Base-by-base conservation (phyloP, 2,329 filamentous ascomycete species). In the Lasiodiplodia sp. region DNA sequence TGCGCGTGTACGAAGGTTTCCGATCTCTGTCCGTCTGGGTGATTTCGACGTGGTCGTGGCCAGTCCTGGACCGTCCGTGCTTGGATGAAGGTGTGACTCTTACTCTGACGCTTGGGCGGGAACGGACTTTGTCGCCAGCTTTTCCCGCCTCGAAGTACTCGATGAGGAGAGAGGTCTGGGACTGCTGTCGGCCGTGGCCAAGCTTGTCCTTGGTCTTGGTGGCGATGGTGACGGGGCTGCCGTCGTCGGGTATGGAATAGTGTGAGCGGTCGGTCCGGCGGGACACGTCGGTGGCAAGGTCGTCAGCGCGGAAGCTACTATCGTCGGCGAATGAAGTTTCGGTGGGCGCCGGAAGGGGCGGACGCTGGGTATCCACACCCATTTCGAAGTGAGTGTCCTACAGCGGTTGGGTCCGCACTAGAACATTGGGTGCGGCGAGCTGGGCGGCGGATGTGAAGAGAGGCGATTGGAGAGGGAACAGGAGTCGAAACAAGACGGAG, bases 121-220 rank as follows among this genome's bases (percentile, higher is more conserved):
- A 90, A 73, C 89, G 87, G 40, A 84, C 82, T 75, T 82, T 85
- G 75, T 81, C 84, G 74, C 85, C 85, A 68, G 87, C 82, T 79
- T 92, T 94, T 71, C 90, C 89, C 73, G 89, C 92, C 82, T 97
- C 94, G 76, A 96, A 97, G 81, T 97, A 97, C 82, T 97, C 94
- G 75, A 97, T 97, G 75, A 97, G 85, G 72, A 97, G 86, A 68
- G 93, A 96, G 47, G 94, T 97, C 82, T 97, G 94, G 56, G 93
- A 97, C 74, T 87, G 80, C 76, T 81, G 77, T 78, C 80, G 85
- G 80, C 84, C 84, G 69, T 87, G 81, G 79, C 79, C 72, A 82
- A 86, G 70, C 78, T 88, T 90, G 74, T 81, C 89, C 87, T 80
- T 92, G 69, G 77, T 77, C 85, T 76, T 88, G 55, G 95, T 97